Evolutionary conservation across 768 basidiomycete genomes (phyloP).

Genomic region (Auriscalpium microsporum): DNA sequence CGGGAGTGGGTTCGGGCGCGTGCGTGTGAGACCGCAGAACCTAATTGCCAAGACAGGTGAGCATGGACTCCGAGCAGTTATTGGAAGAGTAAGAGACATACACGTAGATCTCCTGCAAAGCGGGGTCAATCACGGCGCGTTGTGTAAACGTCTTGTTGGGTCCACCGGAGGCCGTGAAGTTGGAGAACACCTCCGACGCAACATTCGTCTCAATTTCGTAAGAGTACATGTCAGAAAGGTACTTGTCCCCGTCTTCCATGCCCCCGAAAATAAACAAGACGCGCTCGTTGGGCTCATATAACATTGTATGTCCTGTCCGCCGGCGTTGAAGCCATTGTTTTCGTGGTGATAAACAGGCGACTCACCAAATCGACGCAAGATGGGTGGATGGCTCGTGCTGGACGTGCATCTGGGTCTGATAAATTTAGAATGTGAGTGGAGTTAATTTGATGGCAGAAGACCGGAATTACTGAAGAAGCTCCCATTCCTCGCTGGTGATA

Average conservation of each 20-base stretch:
- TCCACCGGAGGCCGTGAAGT: slow-evolving; percentile 54
- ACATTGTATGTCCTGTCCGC: slow-evolving; percentile 67
- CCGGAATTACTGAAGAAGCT: slow-evolving; percentile 48
- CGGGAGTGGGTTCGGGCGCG: slow-evolving; percentile 30
- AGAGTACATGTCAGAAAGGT: slow-evolving; percentile 69
- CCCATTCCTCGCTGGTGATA: slow-evolving; percentile 59
- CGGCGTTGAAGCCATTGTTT: background rate
- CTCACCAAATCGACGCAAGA: slow-evolving; percentile 57
- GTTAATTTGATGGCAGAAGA: too few species aligned
- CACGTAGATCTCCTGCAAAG: slow-evolving; percentile 65
- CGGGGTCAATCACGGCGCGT: slow-evolving; percentile 59
- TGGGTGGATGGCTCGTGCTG: slow-evolving; percentile 29
- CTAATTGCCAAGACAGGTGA: slow-evolving; percentile 24
- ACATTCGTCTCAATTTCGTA: slow-evolving; percentile 54
- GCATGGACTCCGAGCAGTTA: background rate
- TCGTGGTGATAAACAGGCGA: background rate
- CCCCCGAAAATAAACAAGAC: slow-evolving; percentile 70
- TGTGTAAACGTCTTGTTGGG: slow-evolving; percentile 70
- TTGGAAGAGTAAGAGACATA: slow-evolving; percentile 26
- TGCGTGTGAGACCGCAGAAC: slow-evolving; percentile 53
- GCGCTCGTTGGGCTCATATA: slow-evolving; percentile 51
- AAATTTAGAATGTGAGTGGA: background rate
- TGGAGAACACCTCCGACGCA: slow-evolving; percentile 52
- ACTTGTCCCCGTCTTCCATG: slow-evolving; percentile 49
- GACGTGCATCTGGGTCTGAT: slow-evolving; percentile 18